Evolutionary conservation across 2,329 filamentous ascomycete genomes (phyloP).

Genomic region (Talaromyces albobiverticillius): DNA sequence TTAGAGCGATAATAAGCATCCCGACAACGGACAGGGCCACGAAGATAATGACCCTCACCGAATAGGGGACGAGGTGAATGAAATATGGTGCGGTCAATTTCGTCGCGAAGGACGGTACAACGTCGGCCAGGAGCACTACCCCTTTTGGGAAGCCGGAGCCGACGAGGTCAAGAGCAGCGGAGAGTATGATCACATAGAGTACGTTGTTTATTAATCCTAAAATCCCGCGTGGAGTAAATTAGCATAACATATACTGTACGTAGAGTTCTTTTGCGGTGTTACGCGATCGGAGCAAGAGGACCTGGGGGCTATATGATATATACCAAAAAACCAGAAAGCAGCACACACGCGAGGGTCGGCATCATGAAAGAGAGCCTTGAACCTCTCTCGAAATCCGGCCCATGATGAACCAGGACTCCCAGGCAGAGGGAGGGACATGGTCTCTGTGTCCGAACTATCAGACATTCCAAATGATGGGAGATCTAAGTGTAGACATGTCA

Average conservation of each 20-base stretch:
- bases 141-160: constrained; percentile 83
- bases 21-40: constrained; percentile 73
- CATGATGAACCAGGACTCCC: constrained; percentile 64
- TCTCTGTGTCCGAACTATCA: constrained; percentile 18
- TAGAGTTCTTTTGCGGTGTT: too few species aligned
- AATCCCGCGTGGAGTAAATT: not conserved
- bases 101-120: constrained; percentile 81
- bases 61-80: constrained; percentile 83
- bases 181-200: constrained; percentile 95
- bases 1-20: constrained; percentile 85
- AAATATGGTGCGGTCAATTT: constrained; percentile 92
- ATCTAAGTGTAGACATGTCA: too few species aligned
- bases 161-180: constrained; percentile 91
- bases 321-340: constrained; percentile 95
- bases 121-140: constrained; percentile 87
- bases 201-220: constrained; percentile 92
- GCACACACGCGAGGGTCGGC: constrained; percentile 68
- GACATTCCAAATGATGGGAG: not conserved
- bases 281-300: too few species aligned
- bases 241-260: not conserved
- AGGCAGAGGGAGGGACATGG: constrained; percentile 51
- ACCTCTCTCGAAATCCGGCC: constrained; percentile 67
- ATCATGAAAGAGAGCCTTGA: constrained; percentile 62
- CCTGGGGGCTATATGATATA: too few species aligned
- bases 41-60: constrained; percentile 69